Base-by-base conservation (phyloP, 2,329 filamentous ascomycete species). In the Monosporascus sp. region DNA sequence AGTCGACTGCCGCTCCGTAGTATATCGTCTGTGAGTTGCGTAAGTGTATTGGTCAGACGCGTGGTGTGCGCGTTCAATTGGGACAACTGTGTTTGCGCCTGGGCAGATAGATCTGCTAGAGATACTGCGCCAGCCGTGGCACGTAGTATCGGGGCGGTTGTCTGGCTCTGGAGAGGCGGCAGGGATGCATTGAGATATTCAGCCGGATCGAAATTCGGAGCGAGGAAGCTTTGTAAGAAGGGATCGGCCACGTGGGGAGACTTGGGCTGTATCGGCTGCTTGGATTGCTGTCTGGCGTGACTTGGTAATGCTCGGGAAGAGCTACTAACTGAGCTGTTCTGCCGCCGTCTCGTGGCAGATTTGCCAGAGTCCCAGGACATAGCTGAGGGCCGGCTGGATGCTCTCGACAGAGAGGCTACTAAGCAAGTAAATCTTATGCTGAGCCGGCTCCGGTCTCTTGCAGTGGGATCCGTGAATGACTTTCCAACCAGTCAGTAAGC, bases 1-100 rank as follows among this genome's bases (percentile, higher is more conserved):
- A 99, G 76, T 4, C 93, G 82, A 59, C 90, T 91, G 26, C 92
- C 90, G 64, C 90, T 92, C 53, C 94, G 84, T 57, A 99, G 73
- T 58, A 99, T 97, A 61, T 97, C 94, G 70, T 99, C 93, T 11
- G 94, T 97, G 55, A 97, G 77, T 65, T 93, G 87, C 34, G 91
- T 96, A 54, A 99, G 79, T 46, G 86, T 89, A 51, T 81, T 85
- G 16, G 91, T 91, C 7, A 97, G 76, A 46, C 91, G 83, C 19
- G 90, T 87, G 2, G 91, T 96, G 68, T 97, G 91, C 8, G 90
- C 88, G 66, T 90, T 95, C 64, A 97, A 83, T 65, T 93, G 89
- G 1, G 91, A 90, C 47, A 97, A 79, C n/a, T 95, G 79, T 3
- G 85, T 80, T 71, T 97, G 92, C 1, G 92, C 87, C 66, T 91